Base-by-base conservation (phyloP, 108 stramenopile species). In the Thalassiosira profunda region DNA sequence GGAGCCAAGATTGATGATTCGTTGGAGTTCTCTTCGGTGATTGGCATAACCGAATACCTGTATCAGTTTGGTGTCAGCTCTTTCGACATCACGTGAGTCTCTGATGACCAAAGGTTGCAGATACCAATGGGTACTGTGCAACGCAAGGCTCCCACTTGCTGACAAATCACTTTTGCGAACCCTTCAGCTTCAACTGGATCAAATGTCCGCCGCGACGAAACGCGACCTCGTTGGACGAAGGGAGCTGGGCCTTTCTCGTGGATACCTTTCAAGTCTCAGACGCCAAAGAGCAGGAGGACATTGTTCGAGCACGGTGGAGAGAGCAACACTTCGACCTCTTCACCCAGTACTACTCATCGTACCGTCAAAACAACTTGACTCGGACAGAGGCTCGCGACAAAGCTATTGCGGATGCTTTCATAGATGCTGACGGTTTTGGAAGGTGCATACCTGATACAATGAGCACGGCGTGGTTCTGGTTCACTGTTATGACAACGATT, bases 401-500 rank as follows among this genome's bases (percentile, higher is more conserved):
- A 26, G 58, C 58, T 26, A 36, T 40, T 4, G 37, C 14, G 6
- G 37, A 17, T 17, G 34, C 58, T 14, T 40, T 25, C n/a, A 14
- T 26, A 8, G 25, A 40, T 40, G 58, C 58, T 6, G 58, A 59
- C 41, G 60, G 60, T 18, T 61, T 61, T 45, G 43, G 33, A 17
- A 10, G 5, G 4, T 57, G 55, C 38, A 26, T 57, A 5, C 18
- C 36, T 6, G 55, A 57, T 36, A 26, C 28, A 26, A 57, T 35
- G 55, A 4, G 36, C 7, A 6, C 55, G 5, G 55, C 55, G 10
- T 82, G 76, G 83, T 83, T 87, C 44, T 79, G 76, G 70, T 82
- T 87, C 29, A 81, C 77, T 28, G 33, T 86, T 12, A 80, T 82
- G 81, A 79, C 85, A 4, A 81, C 82, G 10, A 75, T 87, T n/a